Conservation (phyloP, 2,329 filamentous ascomycete species). For the Penicillium griseofulvum region DNA sequence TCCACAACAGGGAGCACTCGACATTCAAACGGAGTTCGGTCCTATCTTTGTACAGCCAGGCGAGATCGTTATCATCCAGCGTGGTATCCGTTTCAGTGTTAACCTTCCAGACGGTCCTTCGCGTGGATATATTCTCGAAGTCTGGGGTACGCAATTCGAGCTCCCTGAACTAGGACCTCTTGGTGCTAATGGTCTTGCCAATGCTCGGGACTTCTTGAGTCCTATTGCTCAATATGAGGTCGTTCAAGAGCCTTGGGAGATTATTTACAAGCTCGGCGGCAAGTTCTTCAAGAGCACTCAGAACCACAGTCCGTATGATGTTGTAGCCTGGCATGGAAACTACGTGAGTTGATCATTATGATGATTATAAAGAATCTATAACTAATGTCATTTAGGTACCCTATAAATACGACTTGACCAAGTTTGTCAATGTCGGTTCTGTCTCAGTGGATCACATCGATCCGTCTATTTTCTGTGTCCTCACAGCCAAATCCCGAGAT, state of each 20-base stretch:
- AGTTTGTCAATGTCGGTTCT: constrained; percentile 42
- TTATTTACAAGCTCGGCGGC: constrained; percentile 63
- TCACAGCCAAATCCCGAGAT: constrained; percentile 41
- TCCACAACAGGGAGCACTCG: constrained; percentile 62
- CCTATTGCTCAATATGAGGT: constrained; percentile 60
- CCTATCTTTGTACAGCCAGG: constrained; percentile 63
- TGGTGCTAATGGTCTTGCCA: constrained; percentile 65
- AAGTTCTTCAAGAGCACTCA: constrained; percentile 61
- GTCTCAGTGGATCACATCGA: constrained; percentile 44
- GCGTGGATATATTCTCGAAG: constrained; percentile 65
- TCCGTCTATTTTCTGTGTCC: constrained; percentile 42
- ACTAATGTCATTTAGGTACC: constrained; percentile 26
- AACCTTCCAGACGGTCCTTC: constrained; percentile 58
- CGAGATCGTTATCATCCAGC: constrained; percentile 65
- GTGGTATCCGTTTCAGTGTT: constrained; percentile 64
- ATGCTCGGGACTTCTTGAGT: constrained; percentile 62
- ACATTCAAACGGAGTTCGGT: constrained; percentile 68
- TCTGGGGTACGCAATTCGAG: constrained; percentile 63
- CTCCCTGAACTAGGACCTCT: constrained; percentile 67
- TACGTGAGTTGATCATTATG: constrained; percentile 40
- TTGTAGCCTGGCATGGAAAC: constrained; percentile 70
- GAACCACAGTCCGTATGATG: constrained; percentile 66
- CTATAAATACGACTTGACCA: constrained; percentile 44
- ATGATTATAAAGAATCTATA: background rate
- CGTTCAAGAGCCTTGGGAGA: constrained; percentile 55